Evolutionary conservation across 257 asterid species (phyloP).

Genomic region (Phtheirospermum japonicum): DNA sequence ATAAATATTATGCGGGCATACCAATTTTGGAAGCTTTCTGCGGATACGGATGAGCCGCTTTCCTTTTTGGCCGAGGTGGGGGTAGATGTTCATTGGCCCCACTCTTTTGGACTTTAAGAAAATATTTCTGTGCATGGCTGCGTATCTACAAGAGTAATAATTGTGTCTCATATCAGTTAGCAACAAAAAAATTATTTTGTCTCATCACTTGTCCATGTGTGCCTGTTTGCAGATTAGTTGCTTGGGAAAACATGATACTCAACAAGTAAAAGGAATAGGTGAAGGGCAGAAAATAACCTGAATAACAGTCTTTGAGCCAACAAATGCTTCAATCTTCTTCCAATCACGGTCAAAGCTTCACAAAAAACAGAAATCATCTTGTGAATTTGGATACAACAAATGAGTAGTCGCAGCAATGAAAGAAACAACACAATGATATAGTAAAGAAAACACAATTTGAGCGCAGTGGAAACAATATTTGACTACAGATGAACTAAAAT

Average conservation of each 20-base stretch:
- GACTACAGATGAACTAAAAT: not conserved
- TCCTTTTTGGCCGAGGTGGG: constrained; percentile 96
- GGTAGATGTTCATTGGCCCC: constrained; percentile 91
- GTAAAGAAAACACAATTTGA: too few species aligned
- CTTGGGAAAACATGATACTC: constrained; percentile 1
- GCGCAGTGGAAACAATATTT: too few species aligned
- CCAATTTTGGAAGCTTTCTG: constrained; percentile 82
- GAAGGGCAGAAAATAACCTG: constrained; percentile 49
- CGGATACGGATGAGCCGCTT: constrained; percentile 94
- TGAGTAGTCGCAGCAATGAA: too few species aligned
- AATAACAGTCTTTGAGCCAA: constrained; percentile 87
- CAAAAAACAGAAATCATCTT: not conserved
- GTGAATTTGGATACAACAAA: not conserved
- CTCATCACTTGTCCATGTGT: not conserved
- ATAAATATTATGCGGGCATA: constrained; percentile 25
- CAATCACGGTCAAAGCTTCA: constrained; percentile 91
- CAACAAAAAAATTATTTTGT: not conserved
- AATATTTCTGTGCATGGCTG: constrained; percentile 96
- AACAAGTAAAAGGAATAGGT: not conserved
- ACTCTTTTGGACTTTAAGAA: constrained; percentile 84
- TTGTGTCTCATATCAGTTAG: not conserved
- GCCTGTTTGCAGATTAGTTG: constrained; percentile 4
- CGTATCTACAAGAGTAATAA: constrained; percentile 66
- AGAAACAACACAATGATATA: not conserved
- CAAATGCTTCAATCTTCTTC: constrained; percentile 95